These are phyloP conservation scores for Amanita rubescens DNA, from an alignment of 768 basidiomycete genomes.

Conservation along the genomic window DNA sequence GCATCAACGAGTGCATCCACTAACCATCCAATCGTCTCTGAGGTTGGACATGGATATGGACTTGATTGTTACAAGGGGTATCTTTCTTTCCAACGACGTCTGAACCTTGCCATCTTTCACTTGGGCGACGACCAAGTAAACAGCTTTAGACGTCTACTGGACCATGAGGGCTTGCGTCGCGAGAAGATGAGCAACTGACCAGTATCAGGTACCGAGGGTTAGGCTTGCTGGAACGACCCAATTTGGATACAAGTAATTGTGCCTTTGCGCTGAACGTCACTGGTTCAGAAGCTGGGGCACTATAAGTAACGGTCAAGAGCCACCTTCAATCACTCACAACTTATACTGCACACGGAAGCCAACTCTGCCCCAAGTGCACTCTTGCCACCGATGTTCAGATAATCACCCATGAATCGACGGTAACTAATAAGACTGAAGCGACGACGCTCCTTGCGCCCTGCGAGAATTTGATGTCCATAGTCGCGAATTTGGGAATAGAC, in stretches of 20 bases:
- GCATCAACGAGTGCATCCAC: conserved; percentile 14
- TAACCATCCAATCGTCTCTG: conserved; percentile 92
- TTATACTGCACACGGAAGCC: conserved; percentile 61
- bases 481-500: conserved; percentile 89
- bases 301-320: background rate
- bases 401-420: conserved; percentile 93
- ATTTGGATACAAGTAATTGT: conserved; percentile 79
- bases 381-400: conserved; percentile 83
- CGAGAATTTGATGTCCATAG: conserved; percentile 89
- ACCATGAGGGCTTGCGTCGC: background rate
- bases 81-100: conserved; percentile 74
- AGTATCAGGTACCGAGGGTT: conserved; percentile 87
- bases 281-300: conserved; percentile 45
- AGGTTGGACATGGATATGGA: conserved; percentile 82
- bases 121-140: conserved; percentile 64
- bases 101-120: conserved; percentile 53
- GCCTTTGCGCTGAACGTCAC: conserved; percentile 80
- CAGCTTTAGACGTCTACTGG: conserved; percentile 72
- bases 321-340: conserved; percentile 41
- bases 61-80: conserved; percentile 82
- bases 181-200: conserved; percentile 42
- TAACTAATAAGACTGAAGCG: conserved; percentile 92
- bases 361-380: conserved; percentile 73
- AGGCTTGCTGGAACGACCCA: conserved; percentile 82
- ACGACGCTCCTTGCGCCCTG: conserved; percentile 86